Base-by-base conservation (phyloP, 371 early-diverging fungal genomes). In the Apophysomyces elegans region DNA sequence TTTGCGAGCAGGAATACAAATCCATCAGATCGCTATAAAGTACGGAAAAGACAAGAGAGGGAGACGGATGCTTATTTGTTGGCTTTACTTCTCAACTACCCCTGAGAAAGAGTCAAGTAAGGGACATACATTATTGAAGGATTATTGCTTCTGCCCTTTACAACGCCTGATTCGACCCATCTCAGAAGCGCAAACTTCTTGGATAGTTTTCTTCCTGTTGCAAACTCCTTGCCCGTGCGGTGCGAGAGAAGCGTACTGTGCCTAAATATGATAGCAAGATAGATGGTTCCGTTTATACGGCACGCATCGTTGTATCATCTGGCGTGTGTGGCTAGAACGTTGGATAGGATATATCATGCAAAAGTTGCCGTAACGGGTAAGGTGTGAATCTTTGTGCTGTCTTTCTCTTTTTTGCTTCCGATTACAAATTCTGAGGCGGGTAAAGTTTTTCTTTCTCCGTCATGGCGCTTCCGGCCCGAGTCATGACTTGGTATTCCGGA, bases 81-180 rank as follows among this genome's bases (percentile, higher is more conserved):
- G 54, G 54, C 54, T 11, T 26, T 50, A 21, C 54, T 50, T 50
- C 54, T 50, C 54, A 50, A 50, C 54, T 11, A 11, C 54, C 54
- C 54, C 54, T 50, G 54, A 50, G 54, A n/a, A 21, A 50, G 54
- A 21, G 9, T 26, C 2, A 50, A 50, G 54, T 26, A 50, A 50
- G 54, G 54, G 54, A 50, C 54, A 50, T 50, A 50, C 54, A 50
- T 50, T 21, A 50, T 50, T 50, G n/a, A 50, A 50, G 21, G 9
- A 21, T 26, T 50, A 50, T 50, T 50, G 21, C 54, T 50, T 50
- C 21, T 50, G 21, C 54, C 54, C 21, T 21, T 21, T 21, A 50
- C 5, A 50, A 50, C 5, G 54, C 21, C 54, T 26, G 54, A 26
- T 50, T 50, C 54, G 21, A 50, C 54, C 21, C 21, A 50, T 50